Base-by-base conservation (phyloP, 2,329 filamentous ascomycete species). In the Lasiodiplodia sp. region DNA sequence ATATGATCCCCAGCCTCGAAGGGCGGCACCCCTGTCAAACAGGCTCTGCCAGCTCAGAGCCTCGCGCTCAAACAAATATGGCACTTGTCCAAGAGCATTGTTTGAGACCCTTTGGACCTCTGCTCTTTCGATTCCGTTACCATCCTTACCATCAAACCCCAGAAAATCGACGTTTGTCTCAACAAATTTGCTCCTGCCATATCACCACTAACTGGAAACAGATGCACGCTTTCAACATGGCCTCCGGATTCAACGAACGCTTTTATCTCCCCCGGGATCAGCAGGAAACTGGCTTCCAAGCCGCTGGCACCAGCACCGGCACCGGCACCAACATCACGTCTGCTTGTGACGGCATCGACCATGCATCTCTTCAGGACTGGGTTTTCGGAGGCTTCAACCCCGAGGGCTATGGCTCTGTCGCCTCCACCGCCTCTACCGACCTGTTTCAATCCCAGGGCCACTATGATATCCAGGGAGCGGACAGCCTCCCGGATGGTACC, bases 1-100 rank as follows among this genome's bases (percentile, higher is more conserved):
- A n/a, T 21, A 23, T 57, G 16, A 34, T 28, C 18, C 55, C 31
- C 25, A 37, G 2, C 34, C 55, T 57, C 55, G 28, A 62, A 62
- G 57, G 57, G 57, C 40, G 57, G 16, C 57, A 49, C 40, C 57
- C 57, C 8, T 62, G 57, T 47, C 38, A n/a, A 16, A 10, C 2
- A 2, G 31, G 5, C 11, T 25, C 21, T 18, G 55, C 55, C 18
- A 34, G 14, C 21, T 31, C 21, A 28, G 21, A 11, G 25, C 57
- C 14, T 18, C 10, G 18, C 21, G 4, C 11, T 14, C 23, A 18
- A 62, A 28, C 38, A 34, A 31, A 62, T 3, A 14, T 21, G 11
- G 12, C 1, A 21, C 8, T 2, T 2, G 1, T 7, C 6, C 25
- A 10, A 4, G 5, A 1, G 4, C 57, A 10, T 62, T n/a, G 21